These are phyloP conservation scores for Amphichorda felina DNA, from an alignment of 2,329 filamentous ascomycete genomes.

Conservation along the genomic window DNA sequence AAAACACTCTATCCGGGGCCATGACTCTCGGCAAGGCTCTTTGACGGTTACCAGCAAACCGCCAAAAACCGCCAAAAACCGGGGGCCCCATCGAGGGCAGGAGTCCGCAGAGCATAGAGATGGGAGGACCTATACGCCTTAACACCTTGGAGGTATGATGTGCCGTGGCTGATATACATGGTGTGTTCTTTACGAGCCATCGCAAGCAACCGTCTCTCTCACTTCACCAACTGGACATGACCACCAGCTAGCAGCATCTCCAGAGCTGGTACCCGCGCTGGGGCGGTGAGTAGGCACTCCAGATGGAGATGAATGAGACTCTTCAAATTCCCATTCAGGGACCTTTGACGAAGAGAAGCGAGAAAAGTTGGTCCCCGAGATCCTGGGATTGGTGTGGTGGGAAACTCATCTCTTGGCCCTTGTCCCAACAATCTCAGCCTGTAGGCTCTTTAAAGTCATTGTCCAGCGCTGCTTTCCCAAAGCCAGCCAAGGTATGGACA, in stretches of 20 bases:
- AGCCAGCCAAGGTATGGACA: slow-evolving; percentile 29
- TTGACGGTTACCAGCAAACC: no score
- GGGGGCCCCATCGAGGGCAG: no score
- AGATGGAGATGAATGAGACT: background rate
- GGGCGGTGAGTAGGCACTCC: background rate
- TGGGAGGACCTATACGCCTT: no score
- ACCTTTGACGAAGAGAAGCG: background rate
- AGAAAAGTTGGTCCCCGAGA: background rate
- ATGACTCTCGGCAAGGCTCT: no score
- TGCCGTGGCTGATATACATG: no score
- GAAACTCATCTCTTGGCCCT: no score
- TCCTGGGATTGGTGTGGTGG: no score
- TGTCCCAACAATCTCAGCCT: background rate
- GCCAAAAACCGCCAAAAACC: no score
- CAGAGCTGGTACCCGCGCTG: background rate
- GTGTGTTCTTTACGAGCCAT: no score
- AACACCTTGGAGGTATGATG: no score
- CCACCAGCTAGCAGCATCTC: background rate
- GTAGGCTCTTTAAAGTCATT: background rate
- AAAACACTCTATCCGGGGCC: no score
- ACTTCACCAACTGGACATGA: background rate
- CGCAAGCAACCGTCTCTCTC: background rate
- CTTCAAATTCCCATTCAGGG: background rate
- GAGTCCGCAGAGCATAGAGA: no score
- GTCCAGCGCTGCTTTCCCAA: slow-evolving; percentile 23